These are phyloP conservation scores for Globomyces pollinis-pini DNA, from an alignment of 192 early-diverging fungal species.

Conservation along the genomic window DNA sequence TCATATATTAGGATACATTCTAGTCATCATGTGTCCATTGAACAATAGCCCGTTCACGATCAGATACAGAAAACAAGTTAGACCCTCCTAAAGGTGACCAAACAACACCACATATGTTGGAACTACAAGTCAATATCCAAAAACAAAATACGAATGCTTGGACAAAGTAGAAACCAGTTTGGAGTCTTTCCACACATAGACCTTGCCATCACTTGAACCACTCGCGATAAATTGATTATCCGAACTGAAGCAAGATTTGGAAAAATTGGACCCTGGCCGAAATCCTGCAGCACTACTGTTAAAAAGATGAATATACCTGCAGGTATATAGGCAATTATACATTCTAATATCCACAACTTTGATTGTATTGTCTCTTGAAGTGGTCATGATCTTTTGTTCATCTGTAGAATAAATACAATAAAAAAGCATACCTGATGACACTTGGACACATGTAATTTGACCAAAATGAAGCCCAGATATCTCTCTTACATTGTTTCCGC, in stretches of 20 bases:
- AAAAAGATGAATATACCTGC: too few relatives aligned
- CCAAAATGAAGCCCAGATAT: conserved; percentile 77
- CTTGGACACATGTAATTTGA: conserved; percentile 79
- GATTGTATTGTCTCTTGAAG: conserved; percentile 88
- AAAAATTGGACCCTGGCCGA: conserved; percentile 81
- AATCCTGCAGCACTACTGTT: conserved; percentile 59
- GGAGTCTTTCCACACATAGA: conserved; percentile 67
- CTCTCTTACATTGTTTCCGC: conserved; percentile 74
- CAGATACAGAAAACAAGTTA: conserved; percentile 20
- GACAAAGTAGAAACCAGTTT: neutral
- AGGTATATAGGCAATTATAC: conserved; percentile 59
- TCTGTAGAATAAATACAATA: conserved; percentile 38
- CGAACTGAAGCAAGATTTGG: conserved; percentile 70
- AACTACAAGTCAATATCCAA: conserved; percentile 14
- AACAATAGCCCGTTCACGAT: conserved; percentile 21
- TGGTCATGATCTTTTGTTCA: conserved; percentile 73
- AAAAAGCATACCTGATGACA: conserved; percentile 51
- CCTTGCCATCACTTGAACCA: conserved; percentile 68
- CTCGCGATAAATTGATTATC: conserved; percentile 78
- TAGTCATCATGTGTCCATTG: conserved; percentile 2
- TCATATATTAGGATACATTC: neutral
- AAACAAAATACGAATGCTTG: neutral
- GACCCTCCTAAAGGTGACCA: conserved; percentile 33
- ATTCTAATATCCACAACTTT: conserved; percentile 73
- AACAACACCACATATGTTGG: conserved; percentile 32